Evolutionary conservation across 352 stramenopile species (phyloP), one percentile per base, ranked within the genome.

Genomic region (Phytophthora melonis): DNA sequence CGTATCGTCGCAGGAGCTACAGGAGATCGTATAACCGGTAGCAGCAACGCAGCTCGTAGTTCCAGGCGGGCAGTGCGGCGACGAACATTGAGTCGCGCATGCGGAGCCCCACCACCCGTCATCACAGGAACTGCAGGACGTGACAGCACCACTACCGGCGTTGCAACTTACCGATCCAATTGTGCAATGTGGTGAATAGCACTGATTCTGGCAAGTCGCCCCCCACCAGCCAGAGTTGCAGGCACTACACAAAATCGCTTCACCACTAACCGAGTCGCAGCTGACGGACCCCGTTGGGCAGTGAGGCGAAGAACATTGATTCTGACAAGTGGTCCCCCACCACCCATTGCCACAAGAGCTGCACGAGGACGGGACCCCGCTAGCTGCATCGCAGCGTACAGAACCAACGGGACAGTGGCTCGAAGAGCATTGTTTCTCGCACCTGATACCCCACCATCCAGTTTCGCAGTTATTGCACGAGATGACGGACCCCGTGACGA

Each of bases 201-300:
- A 68, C 19, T 39, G 53, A 2, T 53, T 39, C 13, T 30, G 36
- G 34, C 61, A 68, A n/a, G 30, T 50, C 25, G 54, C 3, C 1
- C 61, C 61, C 61, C 61, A 54, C 49, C 50, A 68, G 16, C 61
- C 61, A 23, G 50, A 34, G 18, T 63, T 14, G 34, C 57, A 63
- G 3, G 34, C n/a, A 1, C 34, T 52, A 36, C 57, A 53, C 19
- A 4, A 63, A 21, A 19, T 52, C 32, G 19, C 57, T 19, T 19
- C 36, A 7, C 36, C 36, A 43, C 36, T 43, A 16, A 13, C 36
- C 36, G 36, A 18, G 16, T 16, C 16, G 13, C 36, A 43, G 1
- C 11, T 43, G 3, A 18, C 36, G 11, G 36, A 43, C 7, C 36
- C 36, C 5, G 16, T 18, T 18, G 36, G 11, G 36, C 36, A 43